phyloP scores from a whole-genome alignment of 306 rosid genomes.

The cucumber (Cucumis sativus) region DNA sequence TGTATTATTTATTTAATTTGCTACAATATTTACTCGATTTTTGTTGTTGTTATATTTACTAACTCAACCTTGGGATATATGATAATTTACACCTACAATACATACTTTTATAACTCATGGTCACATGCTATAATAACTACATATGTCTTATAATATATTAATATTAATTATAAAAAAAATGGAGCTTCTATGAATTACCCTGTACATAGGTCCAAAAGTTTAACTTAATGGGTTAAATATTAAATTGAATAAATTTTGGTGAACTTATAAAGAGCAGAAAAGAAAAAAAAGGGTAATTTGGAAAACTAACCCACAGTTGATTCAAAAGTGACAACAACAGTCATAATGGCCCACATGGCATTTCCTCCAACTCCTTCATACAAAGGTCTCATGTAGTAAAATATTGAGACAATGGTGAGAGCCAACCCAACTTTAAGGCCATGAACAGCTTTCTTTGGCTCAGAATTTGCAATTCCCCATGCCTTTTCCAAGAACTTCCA shows the following conservation, averaged over 20 bases:
- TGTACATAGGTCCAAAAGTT: not conserved
- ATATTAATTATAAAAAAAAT: too few species aligned
- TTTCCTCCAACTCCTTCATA: conserved; percentile 64
- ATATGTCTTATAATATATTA: too few species aligned
- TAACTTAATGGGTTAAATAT: not conserved
- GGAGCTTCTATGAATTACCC: too few species aligned
- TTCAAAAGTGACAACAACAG: conserved; percentile 69
- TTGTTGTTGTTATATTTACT: too few species aligned
- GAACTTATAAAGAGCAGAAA: not conserved
- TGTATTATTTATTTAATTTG: too few species aligned
- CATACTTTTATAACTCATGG: too few species aligned
- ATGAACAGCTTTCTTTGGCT: conserved; percentile 74
- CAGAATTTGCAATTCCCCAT: conserved; percentile 58
- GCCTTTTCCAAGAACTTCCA: conserved; percentile 45
- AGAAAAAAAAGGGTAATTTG: too few species aligned
- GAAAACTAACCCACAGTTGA: conserved; percentile 39
- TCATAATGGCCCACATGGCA: conserved; percentile 84
- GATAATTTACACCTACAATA: too few species aligned
- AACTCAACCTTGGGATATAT: too few species aligned
- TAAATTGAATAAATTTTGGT: not conserved
- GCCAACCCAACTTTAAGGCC: conserved; percentile 70
- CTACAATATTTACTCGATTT: too few species aligned
- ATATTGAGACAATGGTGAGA: conserved; percentile 56
- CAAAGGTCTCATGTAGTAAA: conserved; percentile 71
- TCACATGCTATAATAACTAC: too few species aligned